A percentile compares a stretch with the other conserved stretches of the same genome.
Conservation (phyloP, 805 yeast species). For the Diddensiella transvaalensis region DNA sequence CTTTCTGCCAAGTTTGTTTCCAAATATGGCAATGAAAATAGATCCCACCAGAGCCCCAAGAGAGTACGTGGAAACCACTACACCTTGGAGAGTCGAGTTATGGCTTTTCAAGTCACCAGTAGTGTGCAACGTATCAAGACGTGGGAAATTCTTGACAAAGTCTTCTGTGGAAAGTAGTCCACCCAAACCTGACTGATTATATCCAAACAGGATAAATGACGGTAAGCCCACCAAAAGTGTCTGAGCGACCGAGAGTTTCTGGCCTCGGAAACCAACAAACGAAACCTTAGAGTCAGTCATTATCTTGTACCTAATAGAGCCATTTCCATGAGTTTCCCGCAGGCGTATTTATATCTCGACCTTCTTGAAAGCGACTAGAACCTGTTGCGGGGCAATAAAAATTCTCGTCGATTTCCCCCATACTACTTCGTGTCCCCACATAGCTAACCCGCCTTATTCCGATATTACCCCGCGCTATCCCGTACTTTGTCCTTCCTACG, state of each 20-base stretch:
- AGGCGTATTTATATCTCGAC: too few species aligned
- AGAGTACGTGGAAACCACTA: conserved; percentile 47
- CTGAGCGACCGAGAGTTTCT: neutral
- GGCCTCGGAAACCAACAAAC: neutral
- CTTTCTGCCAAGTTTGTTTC: conserved; percentile 82
- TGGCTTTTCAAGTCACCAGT: neutral
- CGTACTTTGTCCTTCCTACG: too few species aligned
- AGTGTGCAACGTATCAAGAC: conserved; percentile 16
- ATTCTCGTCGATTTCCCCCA: too few species aligned
- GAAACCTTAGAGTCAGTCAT: too few species aligned
- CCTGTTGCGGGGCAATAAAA: too few species aligned
- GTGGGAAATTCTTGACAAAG: conserved; percentile 37
- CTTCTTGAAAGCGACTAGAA: too few species aligned
- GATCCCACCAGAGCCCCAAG: conserved; percentile 45
- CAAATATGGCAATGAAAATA: conserved; percentile 47
- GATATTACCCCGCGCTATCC: too few species aligned
- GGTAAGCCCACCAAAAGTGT: neutral
- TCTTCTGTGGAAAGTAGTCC: conserved; percentile 61
- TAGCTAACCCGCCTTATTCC: too few species aligned
- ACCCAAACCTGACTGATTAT: conserved; percentile 73
- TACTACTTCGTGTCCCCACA: too few species aligned
- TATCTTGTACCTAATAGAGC: too few species aligned
- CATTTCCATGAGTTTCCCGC: too few species aligned
- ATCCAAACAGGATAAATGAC: conserved; percentile 55
- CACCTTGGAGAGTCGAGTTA: conserved; percentile 42